Conservation (phyloP, 2,329 filamentous ascomycete genomes). For the Diplodia corticola region DNA sequence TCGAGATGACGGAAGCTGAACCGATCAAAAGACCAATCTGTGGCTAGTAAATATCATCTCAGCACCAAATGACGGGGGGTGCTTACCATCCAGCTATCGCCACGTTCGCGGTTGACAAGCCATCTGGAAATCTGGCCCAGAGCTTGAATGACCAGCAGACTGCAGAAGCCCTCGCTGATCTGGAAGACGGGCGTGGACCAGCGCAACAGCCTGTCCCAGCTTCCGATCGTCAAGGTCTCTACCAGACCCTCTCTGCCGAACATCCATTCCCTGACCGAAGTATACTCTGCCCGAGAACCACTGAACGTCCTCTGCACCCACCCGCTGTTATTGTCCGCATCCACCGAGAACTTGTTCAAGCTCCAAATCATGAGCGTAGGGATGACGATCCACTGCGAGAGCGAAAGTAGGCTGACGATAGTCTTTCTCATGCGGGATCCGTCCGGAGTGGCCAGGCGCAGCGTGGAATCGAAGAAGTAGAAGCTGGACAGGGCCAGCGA, state of each 20-base stretch:
- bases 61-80: not conserved
- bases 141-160: conserved; percentile 90
- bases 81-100: conserved; percentile 94
- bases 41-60: conserved; percentile 37
- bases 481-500: conserved; percentile 85
- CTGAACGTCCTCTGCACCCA: conserved; percentile 83
- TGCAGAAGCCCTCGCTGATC: conserved; percentile 94
- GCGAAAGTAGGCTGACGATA: conserved; percentile 67
- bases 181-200: conserved; percentile 96
- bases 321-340: conserved; percentile 67
- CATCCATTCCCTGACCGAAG: conserved; percentile 77
- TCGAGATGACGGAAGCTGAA: conserved; percentile 89
- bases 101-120: conserved; percentile 89
- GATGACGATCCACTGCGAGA: conserved; percentile 83
- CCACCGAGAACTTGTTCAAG: conserved; percentile 90
- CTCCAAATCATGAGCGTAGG: conserved; percentile 91
- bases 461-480: conserved; percentile 82
- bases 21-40: conserved; percentile 85
- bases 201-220: conserved; percentile 83
- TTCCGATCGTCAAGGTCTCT: conserved; percentile 76
- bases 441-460: conserved; percentile 79
- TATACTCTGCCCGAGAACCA: conserved; percentile 61
- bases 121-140: conserved; percentile 92
- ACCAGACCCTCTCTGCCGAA: conserved; percentile 83
- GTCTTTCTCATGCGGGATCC: conserved; percentile 72